Evolutionary conservation across 345 rosid species (phyloP).

Genomic region (Populus davidiana): DNA sequence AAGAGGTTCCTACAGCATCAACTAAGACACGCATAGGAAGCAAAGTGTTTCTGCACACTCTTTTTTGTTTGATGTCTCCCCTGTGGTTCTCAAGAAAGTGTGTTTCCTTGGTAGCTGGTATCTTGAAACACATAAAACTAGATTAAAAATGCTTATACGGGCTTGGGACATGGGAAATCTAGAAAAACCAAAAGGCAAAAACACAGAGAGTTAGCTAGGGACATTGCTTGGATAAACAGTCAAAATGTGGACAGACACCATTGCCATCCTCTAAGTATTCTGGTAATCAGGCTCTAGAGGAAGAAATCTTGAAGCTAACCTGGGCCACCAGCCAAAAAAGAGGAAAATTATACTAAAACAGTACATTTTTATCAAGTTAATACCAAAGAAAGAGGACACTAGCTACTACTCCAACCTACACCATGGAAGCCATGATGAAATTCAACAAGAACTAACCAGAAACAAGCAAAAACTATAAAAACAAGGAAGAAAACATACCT

Average conservation of each 20-base stretch:
- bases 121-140: not conserved
- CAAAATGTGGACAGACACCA: not conserved
- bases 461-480: not conserved
- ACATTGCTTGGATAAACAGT: not conserved
- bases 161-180: too few species aligned
- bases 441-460: not conserved
- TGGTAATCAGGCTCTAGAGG: too few species aligned
- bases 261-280: too few species aligned
- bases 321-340: too few species aligned
- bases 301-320: too few species aligned
- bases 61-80: not conserved
- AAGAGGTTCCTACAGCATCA: not conserved
- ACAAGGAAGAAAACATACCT: conserved; percentile 25
- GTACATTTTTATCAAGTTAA: not conserved
- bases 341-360: not conserved
- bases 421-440: not conserved
- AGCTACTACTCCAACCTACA: not conserved
- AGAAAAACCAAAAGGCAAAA: too few species aligned
- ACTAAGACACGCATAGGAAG: conserved; percentile 14
- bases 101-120: not conserved
- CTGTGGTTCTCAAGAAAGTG: not conserved
- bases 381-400: too few species aligned
- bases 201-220: too few species aligned
- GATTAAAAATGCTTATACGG: not conserved
- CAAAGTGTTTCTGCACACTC: conserved; percentile 11